phyloP scores from a whole-genome alignment of 495 filamentous ascomycete genomes.

The Extremus antarcticus region DNA sequence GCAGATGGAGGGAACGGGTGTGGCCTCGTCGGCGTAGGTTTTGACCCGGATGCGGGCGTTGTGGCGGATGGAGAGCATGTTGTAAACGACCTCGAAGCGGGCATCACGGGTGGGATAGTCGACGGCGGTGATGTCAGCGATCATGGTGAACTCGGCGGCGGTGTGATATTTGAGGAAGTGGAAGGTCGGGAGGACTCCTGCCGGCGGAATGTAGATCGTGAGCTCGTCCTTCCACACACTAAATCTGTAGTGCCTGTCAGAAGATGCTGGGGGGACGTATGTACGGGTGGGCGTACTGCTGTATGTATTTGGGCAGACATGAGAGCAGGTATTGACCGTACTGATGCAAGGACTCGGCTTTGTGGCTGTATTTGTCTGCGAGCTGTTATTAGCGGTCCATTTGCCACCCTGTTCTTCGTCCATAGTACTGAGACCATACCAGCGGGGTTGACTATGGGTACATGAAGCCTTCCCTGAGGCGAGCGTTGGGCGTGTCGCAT shows the following conservation, averaged over 20 bases:
- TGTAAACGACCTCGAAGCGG: constrained; percentile 98
- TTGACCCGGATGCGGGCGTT: constrained; percentile 96
- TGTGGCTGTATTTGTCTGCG: constrained; percentile 71
- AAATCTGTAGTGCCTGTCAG: constrained; percentile 45
- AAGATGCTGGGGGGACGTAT: too few relatives aligned
- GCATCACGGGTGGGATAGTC: constrained; percentile 91
- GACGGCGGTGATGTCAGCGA: constrained; percentile 84
- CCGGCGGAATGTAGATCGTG: constrained; percentile 79
- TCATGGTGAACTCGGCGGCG: constrained; percentile 87
- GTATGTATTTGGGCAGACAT: constrained; percentile 91
- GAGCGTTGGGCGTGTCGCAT: constrained; percentile 27
- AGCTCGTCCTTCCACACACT: constrained; percentile 99
- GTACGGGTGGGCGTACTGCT: constrained; percentile 55
- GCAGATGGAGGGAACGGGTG: constrained; percentile 83
- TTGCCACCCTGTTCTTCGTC: neutral
- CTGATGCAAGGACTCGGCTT: constrained; percentile 72
- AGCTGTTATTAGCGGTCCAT: neutral
- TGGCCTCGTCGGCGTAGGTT: constrained; percentile 95
- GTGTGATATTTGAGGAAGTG: constrained; percentile 96
- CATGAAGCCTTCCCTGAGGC: constrained; percentile 46
- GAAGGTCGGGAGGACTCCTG: constrained; percentile 81
- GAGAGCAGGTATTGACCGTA: constrained; percentile 97
- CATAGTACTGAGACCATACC: constrained; percentile 6
- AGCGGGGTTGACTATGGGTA: constrained; percentile 76
- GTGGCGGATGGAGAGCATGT: constrained; percentile 86